Evolutionary conservation across 208 protist genomes (phyloP), one percentile per base, ranked within the genome.

Genomic region (Borovskyia barvae): DNA sequence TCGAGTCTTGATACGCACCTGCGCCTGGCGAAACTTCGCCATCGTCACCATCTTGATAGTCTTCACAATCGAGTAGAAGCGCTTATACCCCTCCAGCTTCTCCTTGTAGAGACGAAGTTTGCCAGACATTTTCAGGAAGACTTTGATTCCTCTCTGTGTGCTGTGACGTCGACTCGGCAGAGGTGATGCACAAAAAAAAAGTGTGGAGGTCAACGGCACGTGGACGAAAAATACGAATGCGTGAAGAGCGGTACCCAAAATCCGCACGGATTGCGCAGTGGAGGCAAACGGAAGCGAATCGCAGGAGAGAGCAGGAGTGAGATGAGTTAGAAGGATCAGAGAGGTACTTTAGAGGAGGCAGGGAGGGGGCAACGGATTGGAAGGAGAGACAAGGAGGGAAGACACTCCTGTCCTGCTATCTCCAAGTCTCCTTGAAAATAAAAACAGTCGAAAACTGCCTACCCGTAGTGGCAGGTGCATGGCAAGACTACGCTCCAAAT

Each of bases 21-120:
- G 82, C 14, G 82, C 68, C 49, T 77, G 68, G 22, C 87, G 83
- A 67, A 83, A 95, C 64, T 95, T 95, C 24, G 89, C 86, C 48
- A 95, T 66, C 17, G 89, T 93, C n/a, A 95, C 87, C 85, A 92
- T 93, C 72, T 95, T 95, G 47, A 95, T 95, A 14, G 89, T 95
- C 76, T 92, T 95, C 29, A 95, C 86, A 43, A 95, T 95, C 22
- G 80, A 85, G 75, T 95, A 92, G 73, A 93, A 95, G 54, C 74
- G 72, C 61, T 95, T 95, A 72, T 95, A 95, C 30, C 89, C 89
- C 66, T 91, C 89, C 56, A 95, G 75, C 66, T 95, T 95, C 53
- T 93, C 85, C 71, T 93, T 95, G 77, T 93, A 95, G 54, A 95
- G 68, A 78, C 85, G 85, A 50, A 95, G 80, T 45, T 92, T 95